phyloP scores from a whole-genome alignment of 2,329 filamentous ascomycete genomes.

The Parastagonospora nodorum region DNA sequence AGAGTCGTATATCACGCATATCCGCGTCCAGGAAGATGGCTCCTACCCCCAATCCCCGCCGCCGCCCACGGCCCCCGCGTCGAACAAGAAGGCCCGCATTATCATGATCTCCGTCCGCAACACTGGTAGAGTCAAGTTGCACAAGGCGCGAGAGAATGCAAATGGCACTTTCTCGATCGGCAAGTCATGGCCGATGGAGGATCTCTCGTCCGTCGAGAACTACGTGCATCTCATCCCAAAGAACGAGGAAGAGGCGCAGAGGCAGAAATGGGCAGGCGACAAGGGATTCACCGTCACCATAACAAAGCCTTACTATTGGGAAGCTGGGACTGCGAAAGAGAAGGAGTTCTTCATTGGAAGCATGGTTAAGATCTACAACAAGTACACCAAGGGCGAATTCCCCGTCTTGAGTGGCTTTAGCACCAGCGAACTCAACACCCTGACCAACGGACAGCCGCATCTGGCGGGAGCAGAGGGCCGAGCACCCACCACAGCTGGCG shows the following conservation, averaged over 20 bases:
- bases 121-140: conserved; percentile 89
- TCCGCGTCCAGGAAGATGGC: conserved; percentile 86
- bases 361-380: conserved; percentile 92
- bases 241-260: conserved; percentile 64
- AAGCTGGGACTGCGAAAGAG: conserved; percentile 89
- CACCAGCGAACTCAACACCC: conserved; percentile 73
- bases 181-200: conserved; percentile 97
- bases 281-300: conserved; percentile 87
- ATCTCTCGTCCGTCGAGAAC: conserved; percentile 81
- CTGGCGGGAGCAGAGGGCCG: conserved; percentile 37
- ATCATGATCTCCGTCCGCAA: conserved; percentile 94
- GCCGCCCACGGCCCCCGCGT: conserved; percentile 73
- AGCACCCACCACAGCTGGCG: conserved; percentile 14
- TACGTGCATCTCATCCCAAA: conserved; percentile 68
- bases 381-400: conserved; percentile 75
- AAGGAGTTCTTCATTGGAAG: conserved; percentile 99
- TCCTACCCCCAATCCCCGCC: conserved; percentile 82
- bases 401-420: conserved; percentile 86
- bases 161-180: conserved; percentile 96
- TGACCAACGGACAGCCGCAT: conserved; percentile 61
- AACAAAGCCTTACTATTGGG: conserved; percentile 96
- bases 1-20: conserved; percentile 98
- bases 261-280: conserved; percentile 77
- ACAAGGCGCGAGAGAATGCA: conserved; percentile 94
- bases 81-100: conserved; percentile 83